Percentiles rank a stretch among this genome's conserved stretches.
Evolutionary conservation across 2,329 filamentous ascomycete genomes (phyloP).

Genomic region (Cladosporium austrohemisphaericum): DNA sequence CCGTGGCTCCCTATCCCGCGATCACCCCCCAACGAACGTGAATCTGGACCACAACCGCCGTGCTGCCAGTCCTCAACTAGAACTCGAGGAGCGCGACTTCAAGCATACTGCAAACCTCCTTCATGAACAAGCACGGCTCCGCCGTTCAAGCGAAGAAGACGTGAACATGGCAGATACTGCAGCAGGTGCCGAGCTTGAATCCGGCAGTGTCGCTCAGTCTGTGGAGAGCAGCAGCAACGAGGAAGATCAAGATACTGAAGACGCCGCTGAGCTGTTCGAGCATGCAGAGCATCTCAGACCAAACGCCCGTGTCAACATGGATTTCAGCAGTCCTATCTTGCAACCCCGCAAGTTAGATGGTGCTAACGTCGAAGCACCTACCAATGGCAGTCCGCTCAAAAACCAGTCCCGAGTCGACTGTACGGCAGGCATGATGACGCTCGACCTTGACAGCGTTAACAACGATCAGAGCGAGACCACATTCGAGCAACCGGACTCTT

Average conservation of each 20-base stretch:
- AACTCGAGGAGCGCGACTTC: constrained; percentile 94
- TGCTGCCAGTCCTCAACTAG: constrained; percentile 80
- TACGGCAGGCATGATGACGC: constrained; percentile 24
- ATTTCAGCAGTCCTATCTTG: constrained; percentile 47
- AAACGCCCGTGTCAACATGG: constrained; percentile 40
- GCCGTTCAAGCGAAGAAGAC: constrained; percentile 40
- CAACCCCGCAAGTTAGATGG: constrained; percentile 16
- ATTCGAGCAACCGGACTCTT: neutral
- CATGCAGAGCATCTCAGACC: constrained; percentile 46
- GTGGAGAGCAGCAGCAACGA: constrained; percentile 42
- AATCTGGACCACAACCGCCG: constrained; percentile 59
- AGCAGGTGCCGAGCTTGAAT: constrained; percentile 33
- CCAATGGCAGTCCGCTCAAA: constrained; percentile 14
- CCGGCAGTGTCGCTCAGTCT: constrained; percentile 30
- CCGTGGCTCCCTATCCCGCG: constrained; percentile 36
- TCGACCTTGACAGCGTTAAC: neutral
- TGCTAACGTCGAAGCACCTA: neutral
- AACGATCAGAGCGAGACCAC: neutral
- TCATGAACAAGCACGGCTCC: constrained; percentile 52
- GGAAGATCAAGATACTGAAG: constrained; percentile 46
- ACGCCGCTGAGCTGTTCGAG: constrained; percentile 48
- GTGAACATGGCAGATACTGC: constrained; percentile 31
- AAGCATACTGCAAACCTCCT: constrained; percentile 89
- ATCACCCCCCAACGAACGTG: constrained; percentile 38
- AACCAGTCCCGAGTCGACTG: constrained; percentile 24